phyloP scores from a whole-genome alignment of 1,284 basidiomycete species.

The Pseudozyma pruni region DNA sequence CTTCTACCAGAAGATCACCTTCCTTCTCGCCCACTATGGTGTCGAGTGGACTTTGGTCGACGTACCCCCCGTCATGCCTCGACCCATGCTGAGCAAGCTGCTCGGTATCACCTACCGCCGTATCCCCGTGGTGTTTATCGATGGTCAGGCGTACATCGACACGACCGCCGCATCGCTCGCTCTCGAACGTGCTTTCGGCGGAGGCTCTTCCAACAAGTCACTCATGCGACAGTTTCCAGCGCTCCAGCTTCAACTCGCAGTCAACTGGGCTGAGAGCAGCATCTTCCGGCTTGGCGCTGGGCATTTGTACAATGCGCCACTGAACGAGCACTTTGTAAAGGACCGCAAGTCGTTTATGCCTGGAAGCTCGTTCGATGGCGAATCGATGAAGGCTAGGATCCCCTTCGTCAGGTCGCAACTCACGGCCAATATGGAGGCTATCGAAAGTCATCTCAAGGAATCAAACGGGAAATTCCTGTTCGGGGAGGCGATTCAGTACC shows the following conservation, averaged over 20 bases:
- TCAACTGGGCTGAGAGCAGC: slow-evolving; percentile 35
- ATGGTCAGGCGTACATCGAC: slow-evolving; percentile 44
- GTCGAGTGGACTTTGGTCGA: slow-evolving; percentile 37
- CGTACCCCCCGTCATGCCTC: slow-evolving; percentile 38
- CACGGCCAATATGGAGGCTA: slow-evolving; percentile 22
- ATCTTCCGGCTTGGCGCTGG: slow-evolving; percentile 34
- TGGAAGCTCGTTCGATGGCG: slow-evolving; percentile 19
- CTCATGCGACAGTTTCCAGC: slow-evolving; percentile 18
- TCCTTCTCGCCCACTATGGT: slow-evolving; percentile 36
- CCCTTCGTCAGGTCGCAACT: slow-evolving; percentile 36
- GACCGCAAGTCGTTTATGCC: slow-evolving; percentile 39
- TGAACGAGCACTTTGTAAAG: slow-evolving; percentile 26
- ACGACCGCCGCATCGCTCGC: slow-evolving; percentile 33
- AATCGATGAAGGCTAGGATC: slow-evolving; percentile 19
- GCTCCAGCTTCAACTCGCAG: slow-evolving; percentile 35
- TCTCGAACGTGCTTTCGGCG: slow-evolving; percentile 33
- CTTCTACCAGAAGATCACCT: slow-evolving; percentile 43
- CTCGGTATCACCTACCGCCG: slow-evolving; percentile 49
- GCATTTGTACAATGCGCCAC: slow-evolving; percentile 32
- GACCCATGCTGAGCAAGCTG: slow-evolving; percentile 30
- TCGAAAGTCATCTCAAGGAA: slow-evolving; percentile 25
- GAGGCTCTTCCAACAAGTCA: slow-evolving; percentile 2
- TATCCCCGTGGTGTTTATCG: slow-evolving; percentile 43
- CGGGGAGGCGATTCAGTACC: slow-evolving; percentile 23
- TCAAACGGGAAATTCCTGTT: slow-evolving; percentile 18